Base-by-base conservation (phyloP, 345 rosid genomes). In the Barbarea vulgaris region DNA sequence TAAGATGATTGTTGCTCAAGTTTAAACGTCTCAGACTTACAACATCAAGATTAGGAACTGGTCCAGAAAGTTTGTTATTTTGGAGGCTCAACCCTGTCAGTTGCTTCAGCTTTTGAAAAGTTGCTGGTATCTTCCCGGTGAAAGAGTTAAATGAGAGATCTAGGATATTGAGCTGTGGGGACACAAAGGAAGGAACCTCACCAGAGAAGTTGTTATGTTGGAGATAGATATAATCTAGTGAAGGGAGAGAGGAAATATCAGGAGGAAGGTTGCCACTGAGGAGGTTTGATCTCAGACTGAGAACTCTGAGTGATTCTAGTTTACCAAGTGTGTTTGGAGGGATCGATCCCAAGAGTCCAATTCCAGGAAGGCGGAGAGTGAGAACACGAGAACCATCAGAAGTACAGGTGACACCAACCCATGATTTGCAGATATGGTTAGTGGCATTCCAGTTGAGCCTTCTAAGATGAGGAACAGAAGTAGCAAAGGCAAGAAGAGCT, bases 131-230 rank as follows among this genome's bases (percentile, higher is more conserved):
- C 53, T 66, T 77, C 25, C 93, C 93, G 0, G 81, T 79, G 76
- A 88, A 83, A 18, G 87, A 81, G 81, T 90, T 90, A 52, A 78
- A 87, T 13, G 96, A 87, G 64, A 90, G 85, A 66, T 90, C 91
- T 41, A 90, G 44, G 56, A 86, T 83, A 72, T n/a, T 77, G 24
- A 87, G 83, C 41, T 80, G 79, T 22, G 36, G 54, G 46, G 93
- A 81, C 63, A 82, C 44, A 57, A 76, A 54, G 69, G 80, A 53
- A 50, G 97, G 98, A 76, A 91, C 76, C 46, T 81, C 85, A 15
- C 98, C 97, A 25, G 92, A 81, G 74, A 94, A 90, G 74, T 80
- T 75, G 81, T 91, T 91, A 57, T 76, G 83, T 72, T 85, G 97
- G 75, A 94, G 84, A 82, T 65, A 91, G 71, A 94, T 88, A 79